Base-by-base conservation (phyloP, 208 protist species). In the Phytomonas sp. region DNA sequence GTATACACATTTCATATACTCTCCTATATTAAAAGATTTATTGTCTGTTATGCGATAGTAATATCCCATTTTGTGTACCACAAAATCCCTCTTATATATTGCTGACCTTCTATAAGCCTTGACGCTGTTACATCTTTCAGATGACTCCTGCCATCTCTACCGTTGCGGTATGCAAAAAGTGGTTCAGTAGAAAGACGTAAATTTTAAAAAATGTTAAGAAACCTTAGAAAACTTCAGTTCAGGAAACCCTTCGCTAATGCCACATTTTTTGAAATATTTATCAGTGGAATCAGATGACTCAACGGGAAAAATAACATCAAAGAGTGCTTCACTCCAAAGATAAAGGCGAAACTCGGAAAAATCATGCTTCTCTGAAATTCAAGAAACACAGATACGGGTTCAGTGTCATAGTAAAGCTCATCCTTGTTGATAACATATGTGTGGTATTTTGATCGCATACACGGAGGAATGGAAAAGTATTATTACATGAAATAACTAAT, bases 161-260 rank as follows among this genome's bases (percentile, higher is more conserved):
- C 86, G 60, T 90, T 82, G 23, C 81, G 81, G 74, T 87, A 84
- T 49, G 90, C 90, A 59, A 94, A 66, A 91, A 88, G 71, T 89
- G 88, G 56, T 87, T 84, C 66, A 94, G 45, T 33, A 79, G 67
- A 16, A 83, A 87, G 23, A 93, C 77, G 77, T 93, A 88, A 30
- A 77, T 78, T 29, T 91, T 34, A 68, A 83, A 93, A 49, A 93
- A 83, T 83, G 52, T 80, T 93, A 12, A 74, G 85, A 29, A 86
- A 8, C 61, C 89, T 78, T 26, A 84, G 83, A 36, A 76, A 76
- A 29, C 84, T 69, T 69, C 78, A 93, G 75, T 84, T 91, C 0
- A 91, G 66, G 40, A 91, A 89, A 0, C 88, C 88, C 30, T 93
- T 93, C 16, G 70, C 72, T 45, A 93, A 67, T 5, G 88, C 81